These are phyloP conservation scores for Barnettozyma sucrosica DNA, from an alignment of 805 yeast genomes.

Conservation along the genomic window DNA sequence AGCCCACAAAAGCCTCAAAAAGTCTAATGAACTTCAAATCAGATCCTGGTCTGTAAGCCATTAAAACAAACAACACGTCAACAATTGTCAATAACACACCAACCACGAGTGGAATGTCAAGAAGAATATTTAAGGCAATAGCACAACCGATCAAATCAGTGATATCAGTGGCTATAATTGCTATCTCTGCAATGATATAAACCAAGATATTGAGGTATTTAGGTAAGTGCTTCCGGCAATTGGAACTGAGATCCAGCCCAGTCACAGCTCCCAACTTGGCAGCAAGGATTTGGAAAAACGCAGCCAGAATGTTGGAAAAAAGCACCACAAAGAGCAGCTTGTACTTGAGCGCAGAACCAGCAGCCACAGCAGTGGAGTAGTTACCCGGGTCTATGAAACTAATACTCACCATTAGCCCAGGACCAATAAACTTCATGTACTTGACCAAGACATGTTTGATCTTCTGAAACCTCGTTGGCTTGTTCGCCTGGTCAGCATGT, in stretches of 20 bases:
- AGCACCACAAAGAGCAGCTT: constrained; percentile 73
- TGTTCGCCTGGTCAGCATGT: not conserved
- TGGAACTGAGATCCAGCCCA: constrained; percentile 85
- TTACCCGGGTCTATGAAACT: constrained; percentile 98
- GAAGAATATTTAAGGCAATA: constrained; percentile 78
- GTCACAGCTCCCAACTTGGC: constrained; percentile 91
- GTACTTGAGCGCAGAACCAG: constrained; percentile 83
- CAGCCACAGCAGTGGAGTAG: constrained; percentile 90
- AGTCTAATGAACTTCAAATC: constrained; percentile 70
- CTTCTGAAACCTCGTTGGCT: constrained; percentile 8
- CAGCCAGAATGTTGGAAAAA: constrained; percentile 79
- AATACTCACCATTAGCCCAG: constrained; percentile 91
- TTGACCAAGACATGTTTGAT: constrained; percentile 3
- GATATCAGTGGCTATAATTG: constrained; percentile 91
- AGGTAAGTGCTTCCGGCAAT: constrained; percentile 73
- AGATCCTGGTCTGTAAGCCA: constrained; percentile 85
- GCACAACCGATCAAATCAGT: constrained; percentile 99
- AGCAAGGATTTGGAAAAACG: constrained; percentile 77
- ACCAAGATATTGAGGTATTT: constrained; percentile 51
- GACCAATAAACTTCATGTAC: constrained; percentile 73
- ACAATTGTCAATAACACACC: constrained; percentile 84
- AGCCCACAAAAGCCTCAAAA: constrained; percentile 77
- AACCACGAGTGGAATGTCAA: constrained; percentile 68
- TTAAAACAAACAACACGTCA: constrained; percentile 78
- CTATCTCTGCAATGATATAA: constrained; percentile 78